Percentiles rank a stretch among this genome's conserved stretches.
Evolutionary conservation across 2,329 filamentous ascomycete genomes (phyloP).

Genomic region (Phaeoacremonium minimum): DNA sequence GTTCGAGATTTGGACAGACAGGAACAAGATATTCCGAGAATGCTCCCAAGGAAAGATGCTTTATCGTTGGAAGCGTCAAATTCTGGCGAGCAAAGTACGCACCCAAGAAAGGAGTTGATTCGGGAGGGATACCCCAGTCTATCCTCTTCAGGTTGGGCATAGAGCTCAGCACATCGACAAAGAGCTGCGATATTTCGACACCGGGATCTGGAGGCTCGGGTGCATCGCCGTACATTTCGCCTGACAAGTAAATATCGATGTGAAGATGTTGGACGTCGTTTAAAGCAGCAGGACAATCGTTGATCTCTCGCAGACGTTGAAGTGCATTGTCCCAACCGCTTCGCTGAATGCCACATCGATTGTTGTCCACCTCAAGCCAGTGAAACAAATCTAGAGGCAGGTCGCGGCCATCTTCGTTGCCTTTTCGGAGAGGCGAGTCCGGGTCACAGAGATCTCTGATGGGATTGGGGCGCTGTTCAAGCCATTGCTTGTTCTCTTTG

Average conservation of each 20-base stretch:
- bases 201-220: background rate
- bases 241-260: background rate
- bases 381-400: background rate
- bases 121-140: background rate
- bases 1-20: background rate
- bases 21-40: background rate
- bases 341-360: background rate
- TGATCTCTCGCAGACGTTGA: background rate
- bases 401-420: background rate
- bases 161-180: background rate
- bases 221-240: too few species aligned
- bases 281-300: background rate
- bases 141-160: background rate
- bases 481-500: background rate
- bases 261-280: background rate
- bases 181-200: background rate
- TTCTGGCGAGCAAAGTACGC: background rate
- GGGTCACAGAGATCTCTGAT: background rate
- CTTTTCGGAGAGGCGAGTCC: background rate
- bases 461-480: background rate
- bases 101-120: background rate
- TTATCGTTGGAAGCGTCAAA: background rate
- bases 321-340: background rate
- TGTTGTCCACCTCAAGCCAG: background rate
- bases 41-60: background rate